Conservation (phyloP, 441 rosid genomes). For the Jatropha podagrica region DNA sequence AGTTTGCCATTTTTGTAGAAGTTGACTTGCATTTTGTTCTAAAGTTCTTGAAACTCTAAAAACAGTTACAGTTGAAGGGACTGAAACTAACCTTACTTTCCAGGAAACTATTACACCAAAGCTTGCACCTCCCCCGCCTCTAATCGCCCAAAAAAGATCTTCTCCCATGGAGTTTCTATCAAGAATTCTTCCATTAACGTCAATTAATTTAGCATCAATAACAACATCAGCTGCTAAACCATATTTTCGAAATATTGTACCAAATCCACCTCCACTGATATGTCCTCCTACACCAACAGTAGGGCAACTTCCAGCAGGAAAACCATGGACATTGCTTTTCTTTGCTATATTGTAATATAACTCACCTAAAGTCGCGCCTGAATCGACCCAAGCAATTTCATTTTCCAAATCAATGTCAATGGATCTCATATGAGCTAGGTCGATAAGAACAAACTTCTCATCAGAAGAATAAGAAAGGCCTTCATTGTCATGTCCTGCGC, state of each 20-base stretch:
- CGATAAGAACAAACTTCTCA: slow-evolving; percentile 42
- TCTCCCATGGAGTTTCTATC: slow-evolving; percentile 59
- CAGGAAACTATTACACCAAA: slow-evolving; percentile 61
- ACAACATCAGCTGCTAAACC: slow-evolving; percentile 62
- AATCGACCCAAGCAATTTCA: slow-evolving; percentile 58
- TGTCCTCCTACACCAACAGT: slow-evolving; percentile 63
- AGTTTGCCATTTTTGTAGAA: slow-evolving; percentile 56
- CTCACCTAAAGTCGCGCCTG: slow-evolving; percentile 63
- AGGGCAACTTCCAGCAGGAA: slow-evolving; percentile 60
- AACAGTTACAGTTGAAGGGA: slow-evolving; percentile 51
- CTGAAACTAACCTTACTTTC: slow-evolving; percentile 54
- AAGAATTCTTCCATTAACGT: slow-evolving; percentile 39
- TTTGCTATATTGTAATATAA: slow-evolving; percentile 47
- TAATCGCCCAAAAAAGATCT: slow-evolving; percentile 60
- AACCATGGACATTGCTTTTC: slow-evolving; percentile 44
- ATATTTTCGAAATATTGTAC: slow-evolving; percentile 48
- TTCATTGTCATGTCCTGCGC: slow-evolving; percentile 72
- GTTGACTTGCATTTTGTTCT: slow-evolving; percentile 44
- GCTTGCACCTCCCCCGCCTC: slow-evolving; percentile 72
- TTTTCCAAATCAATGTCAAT: slow-evolving; percentile 24
- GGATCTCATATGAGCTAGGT: slow-evolving; percentile 25
- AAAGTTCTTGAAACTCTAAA: slow-evolving; percentile 37
- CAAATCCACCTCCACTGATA: slow-evolving; percentile 61
- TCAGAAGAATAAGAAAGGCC: slow-evolving; percentile 49
- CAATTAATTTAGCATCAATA: slow-evolving; percentile 49